Evolutionary conservation across 140 eudicot genomes (phyloP), one percentile per base, ranked within the genome.

Genomic region (Stevia rebaudiana): DNA sequence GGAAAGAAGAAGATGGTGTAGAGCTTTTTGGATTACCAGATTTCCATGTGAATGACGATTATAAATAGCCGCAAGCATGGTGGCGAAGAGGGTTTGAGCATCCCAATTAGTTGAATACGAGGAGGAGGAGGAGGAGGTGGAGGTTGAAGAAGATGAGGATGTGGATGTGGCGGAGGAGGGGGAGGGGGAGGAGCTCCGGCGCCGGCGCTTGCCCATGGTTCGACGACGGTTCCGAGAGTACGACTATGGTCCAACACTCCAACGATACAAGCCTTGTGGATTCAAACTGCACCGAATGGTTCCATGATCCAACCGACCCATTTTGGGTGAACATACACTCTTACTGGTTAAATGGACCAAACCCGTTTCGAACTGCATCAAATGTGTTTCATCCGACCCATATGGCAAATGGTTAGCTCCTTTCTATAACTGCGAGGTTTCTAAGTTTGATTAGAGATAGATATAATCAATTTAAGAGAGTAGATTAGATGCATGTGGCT

Each of bases 11-110:
- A 85, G 51, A 16, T 71, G 74, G 67, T 71, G 33, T 55, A 80
- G 65, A 64, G 84, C 69, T 46, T 65, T 61, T 75, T 36, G 71
- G 49, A 76, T 70, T n/a, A 62, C 17, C 48, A 33, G 65, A 51
- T 8, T 40, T 63, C 51, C 47, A 40, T 68, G 2, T 9, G 3
- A 16, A 30, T 72, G 52, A 55, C 19, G 66, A 19, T 76, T 70
- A 18, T 73, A 77, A 66, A 77, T 25, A 23, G 86, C 74, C n/a
- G 90, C 74, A 15, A 83, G 54, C 35, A 75, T 66, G 11, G 71
- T 17, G 31, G 72, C 74, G 46, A 80, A 80, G 22, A 74, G 62
- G 37, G 15, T 54, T 7, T 55, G 21, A 25, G 76, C 24, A 39
- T 78, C 49, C 7, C 49, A 43, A 31, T 60, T 11, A 15, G 44